A percentile compares a stretch with the other conserved stretches of the same genome.
These are phyloP conservation scores for Ophiostoma populinum DNA, from an alignment of 2,329 filamentous ascomycete genomes.

Conservation along the genomic window DNA sequence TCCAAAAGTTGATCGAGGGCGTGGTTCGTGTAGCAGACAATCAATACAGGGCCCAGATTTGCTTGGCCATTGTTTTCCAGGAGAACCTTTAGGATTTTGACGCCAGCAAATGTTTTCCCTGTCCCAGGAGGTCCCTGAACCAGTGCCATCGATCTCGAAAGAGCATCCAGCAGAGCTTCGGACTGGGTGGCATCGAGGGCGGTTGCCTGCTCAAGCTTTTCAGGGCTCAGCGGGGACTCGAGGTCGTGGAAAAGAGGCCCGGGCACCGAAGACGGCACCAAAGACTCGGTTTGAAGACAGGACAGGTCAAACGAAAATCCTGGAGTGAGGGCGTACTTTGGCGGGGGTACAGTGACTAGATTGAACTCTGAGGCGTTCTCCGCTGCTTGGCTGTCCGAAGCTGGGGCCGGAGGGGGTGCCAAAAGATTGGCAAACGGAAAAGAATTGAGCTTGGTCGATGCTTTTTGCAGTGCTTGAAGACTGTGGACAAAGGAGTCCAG, in stretches of 20 bases:
- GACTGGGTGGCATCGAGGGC: constrained; percentile 36
- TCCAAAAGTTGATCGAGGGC: constrained; percentile 41
- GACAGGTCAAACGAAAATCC: constrained; percentile 32
- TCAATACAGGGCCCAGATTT: constrained; percentile 27
- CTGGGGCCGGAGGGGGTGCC: too few relatives aligned
- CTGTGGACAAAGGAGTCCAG: constrained; percentile 40
- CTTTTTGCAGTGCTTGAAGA: constrained; percentile 35
- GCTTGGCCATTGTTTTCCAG: constrained; percentile 24
- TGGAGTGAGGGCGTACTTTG: constrained; percentile 29
- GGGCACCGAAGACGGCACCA: not conserved
- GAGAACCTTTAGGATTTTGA: constrained; percentile 38
- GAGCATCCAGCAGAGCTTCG: constrained; percentile 31
- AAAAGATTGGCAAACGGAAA: constrained; percentile 33
- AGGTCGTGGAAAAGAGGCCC: constrained; percentile 7
- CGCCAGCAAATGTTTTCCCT: constrained; percentile 46
- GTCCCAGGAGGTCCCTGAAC: constrained; percentile 58
- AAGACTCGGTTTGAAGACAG: constrained; percentile 16
- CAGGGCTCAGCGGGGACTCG: not conserved
- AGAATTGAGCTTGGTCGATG: constrained; percentile 23
- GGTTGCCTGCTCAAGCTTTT: constrained; percentile 18
- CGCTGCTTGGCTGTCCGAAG: too few relatives aligned
- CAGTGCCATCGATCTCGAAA: constrained; percentile 36
- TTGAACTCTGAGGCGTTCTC: too few relatives aligned
- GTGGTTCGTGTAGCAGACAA: constrained; percentile 32
- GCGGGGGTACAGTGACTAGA: too few relatives aligned